Conservation (phyloP, 257 asterid species). For the Ocimum tenuiflorum region DNA sequence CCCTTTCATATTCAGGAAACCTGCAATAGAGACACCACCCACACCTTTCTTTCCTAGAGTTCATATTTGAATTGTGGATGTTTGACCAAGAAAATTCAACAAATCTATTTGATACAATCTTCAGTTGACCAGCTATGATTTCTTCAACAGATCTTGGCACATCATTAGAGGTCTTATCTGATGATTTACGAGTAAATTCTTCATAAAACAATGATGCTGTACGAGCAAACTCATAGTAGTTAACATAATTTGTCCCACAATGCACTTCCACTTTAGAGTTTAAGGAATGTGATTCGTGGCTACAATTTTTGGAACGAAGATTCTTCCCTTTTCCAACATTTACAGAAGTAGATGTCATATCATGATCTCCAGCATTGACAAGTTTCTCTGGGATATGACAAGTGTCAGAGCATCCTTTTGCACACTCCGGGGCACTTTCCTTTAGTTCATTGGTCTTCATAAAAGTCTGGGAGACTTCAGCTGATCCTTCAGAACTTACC, state of each 20-base stretch:
- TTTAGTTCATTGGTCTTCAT: conserved; percentile 25
- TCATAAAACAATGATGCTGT: conserved; percentile 50
- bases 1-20: conserved; percentile 55
- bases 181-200: conserved; percentile 43
- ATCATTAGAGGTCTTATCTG: conserved; percentile 38
- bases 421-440: conserved; percentile 23
- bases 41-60: conserved; percentile 63
- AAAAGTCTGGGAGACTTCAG: conserved; percentile 55
- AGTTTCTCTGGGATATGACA: conserved; percentile 29
- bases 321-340: conserved; percentile 26
- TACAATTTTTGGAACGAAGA: conserved; percentile 23
- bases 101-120: conserved; percentile 52
- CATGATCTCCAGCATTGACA: conserved; percentile 26
- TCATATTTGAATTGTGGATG: conserved; percentile 27
- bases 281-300: conserved; percentile 13
- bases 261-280: conserved; percentile 24
- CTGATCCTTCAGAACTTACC: conserved; percentile 72
- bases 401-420: conserved; percentile 27
- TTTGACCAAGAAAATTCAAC: conserved; percentile 66
- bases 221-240: conserved; percentile 67
- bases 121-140: conserved; percentile 55
- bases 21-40: conserved; percentile 92
- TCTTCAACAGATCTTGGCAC: conserved; percentile 52
- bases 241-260: conserved; percentile 37
- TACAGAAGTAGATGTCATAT: conserved; percentile 13